A percentile compares a stretch with the other conserved stretches of the same genome.
These are phyloP conservation scores for Moesziomyces sp. DNA, from an alignment of 1,284 basidiomycete species.

Conservation along the genomic window DNA sequence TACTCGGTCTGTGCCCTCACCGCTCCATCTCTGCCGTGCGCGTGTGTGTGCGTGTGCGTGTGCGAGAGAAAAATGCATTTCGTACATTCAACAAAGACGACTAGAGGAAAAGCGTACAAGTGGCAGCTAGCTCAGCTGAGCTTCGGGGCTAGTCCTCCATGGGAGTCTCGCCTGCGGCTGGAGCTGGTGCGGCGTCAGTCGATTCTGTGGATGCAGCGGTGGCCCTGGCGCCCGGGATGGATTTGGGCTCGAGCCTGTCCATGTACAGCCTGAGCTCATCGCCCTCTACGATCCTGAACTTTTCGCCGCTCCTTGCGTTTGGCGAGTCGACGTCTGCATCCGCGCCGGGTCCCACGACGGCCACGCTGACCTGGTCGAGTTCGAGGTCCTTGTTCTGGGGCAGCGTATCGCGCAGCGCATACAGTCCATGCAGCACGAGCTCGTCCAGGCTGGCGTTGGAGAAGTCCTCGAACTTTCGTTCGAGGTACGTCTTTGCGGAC, in stretches of 20 bases:
- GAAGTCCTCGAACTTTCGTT: slow-evolving; percentile 91
- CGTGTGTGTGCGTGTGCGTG: no score
- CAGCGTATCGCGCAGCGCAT: slow-evolving; percentile 64
- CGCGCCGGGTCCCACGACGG: slow-evolving; percentile 64
- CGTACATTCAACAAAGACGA: slow-evolving; percentile 1
- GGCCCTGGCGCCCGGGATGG: slow-evolving; percentile 26
- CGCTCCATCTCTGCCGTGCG: no score
- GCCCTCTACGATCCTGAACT: slow-evolving; percentile 63
- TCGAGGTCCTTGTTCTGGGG: slow-evolving; percentile 67
- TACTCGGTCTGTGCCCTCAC: no score
- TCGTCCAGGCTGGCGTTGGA: slow-evolving; percentile 49
- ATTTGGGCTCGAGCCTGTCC: slow-evolving; percentile 49
- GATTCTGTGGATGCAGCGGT: slow-evolving; percentile 7
- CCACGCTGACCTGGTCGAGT: slow-evolving; percentile 58
- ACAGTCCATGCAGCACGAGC: slow-evolving; percentile 60
- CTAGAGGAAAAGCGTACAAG: background rate
- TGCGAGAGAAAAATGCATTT: background rate
- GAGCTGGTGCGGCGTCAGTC: slow-evolving; percentile 2
- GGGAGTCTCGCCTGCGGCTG: slow-evolving; percentile 35
- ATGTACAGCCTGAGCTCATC: slow-evolving; percentile 60
- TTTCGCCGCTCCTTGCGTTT: slow-evolving; percentile 53
- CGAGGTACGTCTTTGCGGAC: slow-evolving; percentile 97
- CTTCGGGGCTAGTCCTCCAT: slow-evolving; percentile 32
- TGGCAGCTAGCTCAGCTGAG: no score
- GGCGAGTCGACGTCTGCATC: slow-evolving; percentile 58